Conservation (phyloP, 306 rosid genomes). For the Inga leiocalycina region DNA sequence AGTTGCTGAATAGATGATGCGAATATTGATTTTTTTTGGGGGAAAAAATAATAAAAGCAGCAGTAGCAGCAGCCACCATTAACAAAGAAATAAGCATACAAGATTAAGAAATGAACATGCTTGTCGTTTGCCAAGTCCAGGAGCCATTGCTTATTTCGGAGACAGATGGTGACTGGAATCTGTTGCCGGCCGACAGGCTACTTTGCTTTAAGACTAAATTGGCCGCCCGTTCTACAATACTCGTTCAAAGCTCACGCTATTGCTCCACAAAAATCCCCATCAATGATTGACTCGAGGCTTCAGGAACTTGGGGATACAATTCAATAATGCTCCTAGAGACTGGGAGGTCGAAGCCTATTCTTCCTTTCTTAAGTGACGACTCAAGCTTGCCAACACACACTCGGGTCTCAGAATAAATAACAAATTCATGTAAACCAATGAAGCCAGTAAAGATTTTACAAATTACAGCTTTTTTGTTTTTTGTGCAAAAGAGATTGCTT, state of each 20-base stretch:
- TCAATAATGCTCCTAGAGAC: not conserved
- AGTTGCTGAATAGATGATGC: not conserved
- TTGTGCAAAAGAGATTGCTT: slow-evolving; percentile 24
- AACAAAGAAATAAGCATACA: not conserved
- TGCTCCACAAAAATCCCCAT: not conserved
- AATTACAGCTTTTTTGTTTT: slow-evolving; percentile 17
- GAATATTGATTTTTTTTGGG: not conserved
- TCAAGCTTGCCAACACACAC: slow-evolving; percentile 30
- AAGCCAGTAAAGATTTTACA: slow-evolving; percentile 28
- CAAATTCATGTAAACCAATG: slow-evolving; percentile 21
- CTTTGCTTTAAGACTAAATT: not conserved
- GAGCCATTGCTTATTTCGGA: not conserved
- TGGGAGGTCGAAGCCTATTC: not conserved
- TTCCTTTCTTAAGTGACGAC: slow-evolving; percentile 10
- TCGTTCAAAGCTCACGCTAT: not conserved
- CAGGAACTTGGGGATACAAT: not conserved
- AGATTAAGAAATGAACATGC: not conserved
- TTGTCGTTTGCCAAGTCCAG: not conserved
- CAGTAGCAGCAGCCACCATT: not conserved
- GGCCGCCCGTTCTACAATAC: not conserved
- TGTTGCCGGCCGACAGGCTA: not conserved
- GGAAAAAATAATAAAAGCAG: not conserved
- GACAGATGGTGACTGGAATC: not conserved
- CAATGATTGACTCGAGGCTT: not conserved
- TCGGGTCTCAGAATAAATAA: slow-evolving; percentile 25